phyloP scores from a whole-genome alignment of 2,329 filamentous ascomycete genomes.

The Cucurbitaria berberidis region DNA sequence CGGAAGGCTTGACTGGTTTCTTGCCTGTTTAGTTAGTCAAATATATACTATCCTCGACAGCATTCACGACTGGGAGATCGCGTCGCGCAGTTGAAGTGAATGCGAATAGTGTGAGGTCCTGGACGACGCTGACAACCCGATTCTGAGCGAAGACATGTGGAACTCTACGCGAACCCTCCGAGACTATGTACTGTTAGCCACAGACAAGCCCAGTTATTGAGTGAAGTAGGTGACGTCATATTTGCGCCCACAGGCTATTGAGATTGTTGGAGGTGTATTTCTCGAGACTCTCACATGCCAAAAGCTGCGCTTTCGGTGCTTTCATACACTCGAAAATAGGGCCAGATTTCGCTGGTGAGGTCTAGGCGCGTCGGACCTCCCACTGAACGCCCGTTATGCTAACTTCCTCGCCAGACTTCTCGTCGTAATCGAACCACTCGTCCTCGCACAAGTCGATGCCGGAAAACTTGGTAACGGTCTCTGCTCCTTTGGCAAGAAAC shows the following conservation, averaged over 20 bases:
- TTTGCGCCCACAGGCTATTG: not conserved
- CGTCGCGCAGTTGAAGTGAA: not conserved
- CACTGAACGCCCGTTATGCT: constrained; percentile 89
- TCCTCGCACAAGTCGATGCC: constrained; percentile 83
- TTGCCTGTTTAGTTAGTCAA: constrained; percentile 4
- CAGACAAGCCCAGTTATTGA: not conserved
- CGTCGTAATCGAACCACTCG: constrained; percentile 98
- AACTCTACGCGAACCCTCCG: too few species aligned
- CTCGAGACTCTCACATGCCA: not conserved
- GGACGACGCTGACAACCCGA: not conserved
- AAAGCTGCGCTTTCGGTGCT: not conserved
- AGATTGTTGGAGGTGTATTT: not conserved
- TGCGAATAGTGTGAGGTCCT: not conserved
- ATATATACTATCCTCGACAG: not conserved
- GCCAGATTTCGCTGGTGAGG: not conserved
- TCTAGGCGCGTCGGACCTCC: constrained; percentile 75
- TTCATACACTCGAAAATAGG: not conserved
- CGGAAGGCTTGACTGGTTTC: constrained; percentile 5
- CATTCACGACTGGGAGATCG: not conserved
- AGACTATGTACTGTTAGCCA: not conserved
- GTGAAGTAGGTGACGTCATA: not conserved
- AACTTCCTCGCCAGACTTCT: constrained; percentile 89
- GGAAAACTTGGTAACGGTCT: constrained; percentile 81
- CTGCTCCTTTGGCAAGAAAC: constrained; percentile 82
- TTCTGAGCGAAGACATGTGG: too few species aligned